phyloP scores from a whole-genome alignment of 163 green algal species.

The Volvox carteri region DNA sequence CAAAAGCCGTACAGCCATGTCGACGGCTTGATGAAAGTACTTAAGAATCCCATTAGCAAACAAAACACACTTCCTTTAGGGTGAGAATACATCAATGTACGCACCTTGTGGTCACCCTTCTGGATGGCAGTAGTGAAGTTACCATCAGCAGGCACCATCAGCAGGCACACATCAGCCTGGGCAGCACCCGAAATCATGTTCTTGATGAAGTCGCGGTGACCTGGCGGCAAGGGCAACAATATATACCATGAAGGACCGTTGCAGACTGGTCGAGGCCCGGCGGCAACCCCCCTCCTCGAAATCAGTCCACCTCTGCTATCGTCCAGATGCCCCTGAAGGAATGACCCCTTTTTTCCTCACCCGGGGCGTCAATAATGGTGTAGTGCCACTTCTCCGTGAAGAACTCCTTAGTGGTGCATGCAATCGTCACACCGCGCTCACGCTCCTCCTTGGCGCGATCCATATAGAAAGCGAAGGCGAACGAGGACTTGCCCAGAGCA shows the following conservation, averaged over 20 bases:
- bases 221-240: too few relatives aligned
- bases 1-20: too few relatives aligned
- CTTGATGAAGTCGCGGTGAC: constrained; percentile 99
- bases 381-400: constrained; percentile 98
- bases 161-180: constrained; percentile 96
- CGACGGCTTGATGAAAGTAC: too few relatives aligned
- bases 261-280: too few relatives aligned
- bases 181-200: constrained; percentile 99
- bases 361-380: constrained; percentile 99
- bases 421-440: constrained; percentile 99
- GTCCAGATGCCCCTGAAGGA: too few relatives aligned
- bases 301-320: too few relatives aligned
- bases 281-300: too few relatives aligned
- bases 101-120: constrained; percentile 96
- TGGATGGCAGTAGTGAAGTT: constrained; percentile 94
- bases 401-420: constrained; percentile 96
- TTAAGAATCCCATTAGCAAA: too few relatives aligned
- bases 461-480: constrained; percentile 97
- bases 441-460: constrained; percentile 99
- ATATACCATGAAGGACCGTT: too few relatives aligned
- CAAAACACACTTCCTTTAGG: too few relatives aligned
- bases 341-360: too few relatives aligned
- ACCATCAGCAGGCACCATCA: constrained; percentile 91
- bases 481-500: constrained; percentile 98
- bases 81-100: too few relatives aligned